Evolutionary conservation across 2,329 filamentous ascomycete genomes (phyloP), one percentile per base, ranked within the genome.

Genomic region (Emmonsiellopsis sp.): DNA sequence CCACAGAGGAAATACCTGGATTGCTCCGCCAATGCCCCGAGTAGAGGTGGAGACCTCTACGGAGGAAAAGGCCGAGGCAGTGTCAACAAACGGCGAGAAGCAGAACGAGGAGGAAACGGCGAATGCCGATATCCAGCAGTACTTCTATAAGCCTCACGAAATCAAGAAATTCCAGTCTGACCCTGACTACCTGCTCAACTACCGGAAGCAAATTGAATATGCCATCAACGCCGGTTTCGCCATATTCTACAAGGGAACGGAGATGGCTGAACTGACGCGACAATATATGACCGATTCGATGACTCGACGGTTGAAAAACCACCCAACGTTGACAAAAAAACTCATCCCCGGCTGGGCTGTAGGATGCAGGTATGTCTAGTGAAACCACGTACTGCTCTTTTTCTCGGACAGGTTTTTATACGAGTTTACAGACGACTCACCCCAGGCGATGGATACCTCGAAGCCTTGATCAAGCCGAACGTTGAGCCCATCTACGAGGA

Each of bases 211-310:
- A 35, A 70, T 76, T 43, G 72, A 76, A 58, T 67, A 67, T 10
- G 70, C 69, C 52, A 70, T 74, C 51, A 75, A 76, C 60, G 64
- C 62, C 13, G 57, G 71, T 2, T 76, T 75, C 58, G 67, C 62
- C 55, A 71, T 75, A 63, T 76, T 71, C 55, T 64, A 70, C 40
- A 66, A 72, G 51, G 71, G 67, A 40, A 73, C 72, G 2, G 67
- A 67, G 37, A 66, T 70, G 55, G 71, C 66, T 20, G 61, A 75
- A n/a, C 57, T 59, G 47, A 69, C 71, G 58, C 65, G 69, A 26
- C 63, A 72, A 59, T 55, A 64, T 13, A 73, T 75, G 57, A 71
- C 62, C 5, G 65, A 71, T n/a, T 70, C 75, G 62, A 76, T 76
- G 70, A 54, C 69, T 52, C 62, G 68, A 16, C 64, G 72, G 46